These are phyloP conservation scores for Coniferiporia weirii DNA, from an alignment of 1,284 basidiomycete genomes.

Conservation along the genomic window DNA sequence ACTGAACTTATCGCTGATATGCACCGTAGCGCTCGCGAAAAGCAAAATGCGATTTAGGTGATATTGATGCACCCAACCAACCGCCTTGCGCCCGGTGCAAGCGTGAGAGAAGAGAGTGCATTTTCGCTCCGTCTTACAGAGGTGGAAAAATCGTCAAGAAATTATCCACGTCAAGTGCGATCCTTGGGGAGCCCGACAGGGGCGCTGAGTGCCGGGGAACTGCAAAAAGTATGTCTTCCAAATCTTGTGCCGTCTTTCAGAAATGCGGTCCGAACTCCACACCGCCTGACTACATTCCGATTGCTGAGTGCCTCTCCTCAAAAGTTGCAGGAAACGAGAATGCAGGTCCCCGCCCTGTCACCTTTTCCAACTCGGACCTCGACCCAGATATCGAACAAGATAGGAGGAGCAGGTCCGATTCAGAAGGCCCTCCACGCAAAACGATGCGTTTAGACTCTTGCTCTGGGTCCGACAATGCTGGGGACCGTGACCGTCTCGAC, in stretches of 20 bases:
- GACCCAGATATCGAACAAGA: constrained; percentile 14
- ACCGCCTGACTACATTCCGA: neutral
- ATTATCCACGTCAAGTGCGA: neutral
- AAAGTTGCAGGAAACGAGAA: constrained; percentile 4
- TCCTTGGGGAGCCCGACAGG: neutral
- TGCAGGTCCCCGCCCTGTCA: neutral
- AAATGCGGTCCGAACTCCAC: neutral
- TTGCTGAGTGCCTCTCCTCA: neutral
- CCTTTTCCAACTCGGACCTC: constrained; percentile 14
- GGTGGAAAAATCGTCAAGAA: constrained; percentile 15
- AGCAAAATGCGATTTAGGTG: constrained; percentile 38
- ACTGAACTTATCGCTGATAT: neutral
- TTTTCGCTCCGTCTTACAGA: constrained; percentile 28
- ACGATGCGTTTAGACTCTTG: constrained; percentile 10
- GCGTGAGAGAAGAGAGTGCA: constrained; percentile 35
- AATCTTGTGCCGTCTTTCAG: neutral
- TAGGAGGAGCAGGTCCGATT: neutral
- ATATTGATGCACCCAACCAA: constrained; percentile 35
- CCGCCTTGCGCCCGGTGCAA: constrained; percentile 37
- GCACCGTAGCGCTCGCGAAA: constrained; percentile 28
- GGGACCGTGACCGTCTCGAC: constrained; percentile 11
- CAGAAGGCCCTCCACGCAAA: constrained; percentile 16
- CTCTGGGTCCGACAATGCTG: constrained; percentile 8
- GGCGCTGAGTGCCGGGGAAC: neutral
- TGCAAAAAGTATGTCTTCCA: constrained; percentile 6